phyloP scores from a whole-genome alignment of 768 basidiomycete genomes.

The Leccinum ochraceum region DNA sequence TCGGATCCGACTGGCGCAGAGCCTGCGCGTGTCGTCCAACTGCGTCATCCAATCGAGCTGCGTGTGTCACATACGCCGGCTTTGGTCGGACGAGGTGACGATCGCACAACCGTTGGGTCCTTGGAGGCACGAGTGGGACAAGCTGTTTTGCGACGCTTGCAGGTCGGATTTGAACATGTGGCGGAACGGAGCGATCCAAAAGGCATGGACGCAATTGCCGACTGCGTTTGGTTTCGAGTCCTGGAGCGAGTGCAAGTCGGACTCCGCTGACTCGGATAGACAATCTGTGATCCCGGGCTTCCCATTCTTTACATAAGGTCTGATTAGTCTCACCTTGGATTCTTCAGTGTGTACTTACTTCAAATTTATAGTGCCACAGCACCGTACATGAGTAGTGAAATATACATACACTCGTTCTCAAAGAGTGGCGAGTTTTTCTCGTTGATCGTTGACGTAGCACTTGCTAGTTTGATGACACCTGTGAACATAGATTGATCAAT shows the following conservation, averaged over 20 bases:
- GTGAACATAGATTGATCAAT: not conserved
- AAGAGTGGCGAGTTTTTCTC: too few relatives aligned
- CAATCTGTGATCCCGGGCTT: too few relatives aligned
- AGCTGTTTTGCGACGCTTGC: slow-evolving; percentile 13
- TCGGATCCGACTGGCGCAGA: slow-evolving; percentile 1
- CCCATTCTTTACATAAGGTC: too few relatives aligned
- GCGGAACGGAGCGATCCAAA: slow-evolving; percentile 6
- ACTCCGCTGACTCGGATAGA: too few relatives aligned
- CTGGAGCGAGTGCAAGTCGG: not conserved
- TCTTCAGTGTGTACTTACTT: not conserved
- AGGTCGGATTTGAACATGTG: slow-evolving; percentile 1
- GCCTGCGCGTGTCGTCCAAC: slow-evolving; percentile 1
- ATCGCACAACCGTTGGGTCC: slow-evolving; percentile 6
- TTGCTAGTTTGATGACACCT: not conserved
- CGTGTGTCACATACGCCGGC: not conserved
- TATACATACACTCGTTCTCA: too few relatives aligned
- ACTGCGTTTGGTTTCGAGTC: slow-evolving; percentile 10
- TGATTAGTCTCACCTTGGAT: too few relatives aligned
- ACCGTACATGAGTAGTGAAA: too few relatives aligned
- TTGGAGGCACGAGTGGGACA: slow-evolving; percentile 20
- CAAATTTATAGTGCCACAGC: too few relatives aligned
- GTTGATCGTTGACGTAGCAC: not conserved
- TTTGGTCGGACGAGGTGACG: slow-evolving; percentile 10
- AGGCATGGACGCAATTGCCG: slow-evolving; percentile 17
- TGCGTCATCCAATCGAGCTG: slow-evolving; percentile 11